Percentiles rank a stretch among this genome's conserved stretches.
phyloP scores from a whole-genome alignment of 23 red algal genomes.

The Gracilaria caudata region DNA sequence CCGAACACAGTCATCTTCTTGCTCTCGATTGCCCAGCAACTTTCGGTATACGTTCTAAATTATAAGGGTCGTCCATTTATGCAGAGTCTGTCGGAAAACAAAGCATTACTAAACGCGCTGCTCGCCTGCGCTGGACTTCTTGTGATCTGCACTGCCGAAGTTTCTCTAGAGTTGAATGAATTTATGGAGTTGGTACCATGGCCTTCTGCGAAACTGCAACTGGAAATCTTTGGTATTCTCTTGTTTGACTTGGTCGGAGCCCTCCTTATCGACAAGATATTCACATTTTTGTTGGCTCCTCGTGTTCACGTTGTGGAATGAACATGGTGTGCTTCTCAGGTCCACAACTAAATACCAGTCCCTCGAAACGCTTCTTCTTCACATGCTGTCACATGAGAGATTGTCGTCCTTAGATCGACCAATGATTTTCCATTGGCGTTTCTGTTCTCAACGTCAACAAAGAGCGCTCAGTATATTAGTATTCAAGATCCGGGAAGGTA shows the following conservation, averaged over 20 bases:
- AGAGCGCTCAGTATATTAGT: neutral
- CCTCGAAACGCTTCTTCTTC: neutral
- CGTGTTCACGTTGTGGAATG: conserved; percentile 46
- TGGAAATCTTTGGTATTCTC: conserved; percentile 45
- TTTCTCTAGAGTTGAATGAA: conserved; percentile 70
- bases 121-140: conserved; percentile 40
- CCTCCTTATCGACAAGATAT: conserved; percentile 60
- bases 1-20: conserved; percentile 96
- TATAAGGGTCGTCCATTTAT: conserved; percentile 98
- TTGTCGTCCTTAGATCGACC: neutral
- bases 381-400: neutral
- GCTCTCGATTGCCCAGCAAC: conserved; percentile 90
- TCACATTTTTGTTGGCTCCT: conserved; percentile 62
- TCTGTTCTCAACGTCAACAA: neutral
- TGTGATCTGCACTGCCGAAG: conserved; percentile 52
- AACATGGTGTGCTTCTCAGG: neutral
- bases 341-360: neutral
- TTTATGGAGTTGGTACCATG: conserved; percentile 77
- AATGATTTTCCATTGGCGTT: neutral
- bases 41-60: conserved; percentile 86
- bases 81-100: conserved; percentile 85
- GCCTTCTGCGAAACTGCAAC: conserved; percentile 53
- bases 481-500: neutral
- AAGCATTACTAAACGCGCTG: conserved; percentile 65
- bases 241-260: conserved; percentile 61